Evolutionary conservation across 179 eudicot genomes (phyloP).

Genomic region (Patellifolia procumbens): DNA sequence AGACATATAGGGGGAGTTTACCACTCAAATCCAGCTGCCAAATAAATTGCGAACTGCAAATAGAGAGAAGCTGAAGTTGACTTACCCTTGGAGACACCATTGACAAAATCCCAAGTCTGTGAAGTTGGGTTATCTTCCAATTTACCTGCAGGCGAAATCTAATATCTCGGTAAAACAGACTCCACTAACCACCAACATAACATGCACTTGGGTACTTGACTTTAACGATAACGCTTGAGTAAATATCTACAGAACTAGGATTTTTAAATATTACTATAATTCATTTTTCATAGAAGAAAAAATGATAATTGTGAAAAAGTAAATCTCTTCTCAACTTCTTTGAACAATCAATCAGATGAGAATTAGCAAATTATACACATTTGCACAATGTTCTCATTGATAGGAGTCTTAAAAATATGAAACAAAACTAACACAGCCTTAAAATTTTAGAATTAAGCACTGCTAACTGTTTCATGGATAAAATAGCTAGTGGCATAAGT

Average conservation of each 20-base stretch:
- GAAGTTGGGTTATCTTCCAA: conserved; percentile 45
- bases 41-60: not conserved
- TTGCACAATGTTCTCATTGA: not conserved
- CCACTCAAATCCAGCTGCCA: conserved; percentile 6
- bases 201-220: not conserved
- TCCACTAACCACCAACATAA: not conserved
- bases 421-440: no score
- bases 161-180: not conserved
- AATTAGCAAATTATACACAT: not conserved
- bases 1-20: not conserved
- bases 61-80: conserved; percentile 12
- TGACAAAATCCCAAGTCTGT: conserved; percentile 68
- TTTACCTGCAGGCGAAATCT: conserved; percentile 47
- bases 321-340: not conserved
- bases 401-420: not conserved
- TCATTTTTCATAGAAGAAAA: not conserved
- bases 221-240: not conserved
- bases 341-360: not conserved
- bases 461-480: not conserved
- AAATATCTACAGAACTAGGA: not conserved
- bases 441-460: not conserved
- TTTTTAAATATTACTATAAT: not conserved
- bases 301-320: not conserved
- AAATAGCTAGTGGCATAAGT: not conserved
- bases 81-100: conserved; percentile 61